Conservation (phyloP, 371 early-diverging fungal species). For the Mortierella sp. region DNA sequence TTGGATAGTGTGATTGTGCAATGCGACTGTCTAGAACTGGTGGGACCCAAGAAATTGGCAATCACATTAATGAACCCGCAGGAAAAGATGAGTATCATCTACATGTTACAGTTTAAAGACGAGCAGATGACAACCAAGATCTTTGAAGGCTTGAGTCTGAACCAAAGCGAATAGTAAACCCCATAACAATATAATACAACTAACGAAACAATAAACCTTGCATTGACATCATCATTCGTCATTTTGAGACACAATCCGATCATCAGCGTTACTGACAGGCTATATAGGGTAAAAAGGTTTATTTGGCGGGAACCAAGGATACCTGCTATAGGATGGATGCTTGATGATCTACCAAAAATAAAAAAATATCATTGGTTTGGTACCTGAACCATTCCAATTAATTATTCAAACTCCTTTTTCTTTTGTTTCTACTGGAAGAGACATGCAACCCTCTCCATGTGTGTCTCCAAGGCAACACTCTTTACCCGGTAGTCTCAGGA, state of each 20-base stretch:
- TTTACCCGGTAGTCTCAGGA: too few species aligned
- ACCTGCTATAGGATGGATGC: background rate
- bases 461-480: too few species aligned
- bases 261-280: too few species aligned
- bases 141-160: slow-evolving; percentile 50
- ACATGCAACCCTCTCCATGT: too few species aligned
- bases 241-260: too few species aligned
- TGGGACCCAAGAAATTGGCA: slow-evolving; percentile 54
- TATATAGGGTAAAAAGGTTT: background rate
- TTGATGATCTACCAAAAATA: background rate
- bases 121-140: slow-evolving; percentile 42
- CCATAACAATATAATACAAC: background rate
- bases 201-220: background rate
- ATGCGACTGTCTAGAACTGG: slow-evolving; percentile 51
- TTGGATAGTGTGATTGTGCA: slow-evolving; percentile 55
- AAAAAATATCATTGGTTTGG: too few species aligned
- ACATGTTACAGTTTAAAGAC: slow-evolving; percentile 56
- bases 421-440: too few species aligned
- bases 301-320: background rate
- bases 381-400: too few species aligned
- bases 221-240: background rate
- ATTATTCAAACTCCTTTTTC: too few species aligned
- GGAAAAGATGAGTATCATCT: slow-evolving; percentile 57
- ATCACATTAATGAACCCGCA: slow-evolving; percentile 53
- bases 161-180: slow-evolving; percentile 32